These are phyloP conservation scores for Erigeron canadensis DNA, from an alignment of 129 eudicot genomes.

Conservation along the genomic window DNA sequence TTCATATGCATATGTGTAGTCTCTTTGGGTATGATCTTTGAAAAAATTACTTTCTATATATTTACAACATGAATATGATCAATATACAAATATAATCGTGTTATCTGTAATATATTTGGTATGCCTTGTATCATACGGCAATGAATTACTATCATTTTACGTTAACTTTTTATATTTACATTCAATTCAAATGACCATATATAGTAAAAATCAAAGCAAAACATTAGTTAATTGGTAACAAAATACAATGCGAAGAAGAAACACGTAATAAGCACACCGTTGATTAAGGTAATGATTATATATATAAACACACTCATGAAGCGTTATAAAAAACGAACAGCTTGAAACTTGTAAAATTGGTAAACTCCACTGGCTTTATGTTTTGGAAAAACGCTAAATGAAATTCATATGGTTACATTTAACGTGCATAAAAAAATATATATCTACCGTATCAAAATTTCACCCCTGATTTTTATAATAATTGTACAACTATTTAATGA, in stretches of 20 bases:
- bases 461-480: too few relatives aligned
- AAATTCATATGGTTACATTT: too few relatives aligned
- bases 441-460: too few relatives aligned
- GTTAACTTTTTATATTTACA: neutral
- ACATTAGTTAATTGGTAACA: neutral
- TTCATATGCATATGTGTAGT: too few relatives aligned
- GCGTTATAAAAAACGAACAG: constrained; percentile 3
- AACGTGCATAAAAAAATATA: too few relatives aligned
- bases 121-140: neutral
- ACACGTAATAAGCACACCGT: neutral
- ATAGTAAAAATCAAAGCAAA: neutral
- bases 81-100: neutral
- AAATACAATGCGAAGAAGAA: neutral
- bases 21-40: neutral
- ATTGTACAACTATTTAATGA: too few relatives aligned
- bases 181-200: constrained; percentile 11
- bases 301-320: neutral
- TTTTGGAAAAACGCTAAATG: too few relatives aligned
- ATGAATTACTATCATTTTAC: neutral
- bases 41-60: neutral
- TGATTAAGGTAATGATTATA: constrained; percentile 1
- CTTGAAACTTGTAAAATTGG: constrained; percentile 2
- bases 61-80: neutral
- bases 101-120: neutral
- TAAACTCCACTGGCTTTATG: too few relatives aligned